Base-by-base conservation (phyloP, 139 green algal genomes). In the Tetraselmis striata region DNA sequence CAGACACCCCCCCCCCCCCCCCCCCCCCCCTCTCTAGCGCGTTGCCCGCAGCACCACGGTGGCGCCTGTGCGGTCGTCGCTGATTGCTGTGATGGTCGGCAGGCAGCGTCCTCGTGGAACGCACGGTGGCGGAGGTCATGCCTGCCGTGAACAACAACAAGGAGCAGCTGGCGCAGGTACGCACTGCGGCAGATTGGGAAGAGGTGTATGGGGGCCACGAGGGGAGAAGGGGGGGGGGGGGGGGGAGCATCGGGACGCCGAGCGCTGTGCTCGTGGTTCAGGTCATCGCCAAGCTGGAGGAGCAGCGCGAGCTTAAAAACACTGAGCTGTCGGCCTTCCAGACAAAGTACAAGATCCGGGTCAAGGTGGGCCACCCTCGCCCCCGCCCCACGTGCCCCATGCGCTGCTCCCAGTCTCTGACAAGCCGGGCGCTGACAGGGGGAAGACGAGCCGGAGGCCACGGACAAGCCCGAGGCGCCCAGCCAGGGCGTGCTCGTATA, bases 61-160 rank as follows among this genome's bases (percentile, higher is more conserved):
- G n/a, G n/a, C n/a, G n/a, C n/a, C n/a, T n/a, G n/a, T n/a, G n/a
- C n/a, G n/a, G n/a, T n/a, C n/a, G n/a, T n/a, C n/a, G n/a, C n/a
- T n/a, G n/a, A n/a, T n/a, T n/a, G 18, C 45, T 67, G 45, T 67
- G 45, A 25, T 25, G 5, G 11, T 67, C 18, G 45, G 82, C 92
- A 0, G 95, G 94, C 0, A 95, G 96, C 18, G 95, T 99, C 31
- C 87, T 99, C 29, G 96, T 99, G 30, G 96, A 99, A 84, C 91
- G 95, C 23, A 98, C 91, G 1, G 95, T 99, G 26, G 92, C 82
- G 5, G 94, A 98, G 83, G 93, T 97, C 24, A 59, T 97, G 31
- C 96, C 97, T 1, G 94, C 94, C 2, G 92, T 99, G n/a, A 85
- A 84, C 59, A 89, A 87, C 74, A 98, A 98, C 87, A 83, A 84